Evolutionary conservation across 495 filamentous ascomycete species (phyloP).

Genomic region (Daldinia childiae): DNA sequence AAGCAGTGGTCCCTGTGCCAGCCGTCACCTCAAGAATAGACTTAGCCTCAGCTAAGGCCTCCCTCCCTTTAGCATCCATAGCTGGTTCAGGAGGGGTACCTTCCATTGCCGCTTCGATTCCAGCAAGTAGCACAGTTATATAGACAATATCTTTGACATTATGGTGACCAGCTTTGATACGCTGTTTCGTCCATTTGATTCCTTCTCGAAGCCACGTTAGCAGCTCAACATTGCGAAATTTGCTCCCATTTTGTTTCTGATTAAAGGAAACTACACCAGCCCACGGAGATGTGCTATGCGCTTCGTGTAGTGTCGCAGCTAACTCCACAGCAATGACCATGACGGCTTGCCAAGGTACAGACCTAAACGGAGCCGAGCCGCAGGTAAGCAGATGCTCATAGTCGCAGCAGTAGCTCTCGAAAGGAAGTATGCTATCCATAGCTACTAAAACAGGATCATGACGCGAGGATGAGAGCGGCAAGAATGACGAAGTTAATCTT

Average conservation of each 20-base stretch:
- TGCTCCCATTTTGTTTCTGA: conserved; percentile 60
- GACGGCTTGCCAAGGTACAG: conserved; percentile 52
- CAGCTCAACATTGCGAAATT: conserved; percentile 55
- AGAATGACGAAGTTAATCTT: conserved; percentile 44
- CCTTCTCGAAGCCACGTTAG: conserved; percentile 57
- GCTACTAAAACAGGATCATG: conserved; percentile 32
- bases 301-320: conserved; percentile 21
- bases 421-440: conserved; percentile 13
- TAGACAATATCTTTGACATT: conserved; percentile 65
- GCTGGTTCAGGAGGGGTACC: conserved; percentile 8
- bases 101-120: conserved; percentile 52
- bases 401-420: conserved; percentile 36
- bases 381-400: conserved; percentile 53
- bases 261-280: conserved; percentile 42
- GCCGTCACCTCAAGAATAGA: conserved; percentile 4
- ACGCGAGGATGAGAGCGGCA: conserved; percentile 22
- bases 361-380: conserved; percentile 58
- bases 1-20: neutral
- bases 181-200: conserved; percentile 54
- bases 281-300: conserved; percentile 19
- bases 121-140: conserved; percentile 52
- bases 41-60: conserved; percentile 3
- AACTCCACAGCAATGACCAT: conserved; percentile 61
- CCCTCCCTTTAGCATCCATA: conserved; percentile 19
- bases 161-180: conserved; percentile 61